Conservation (phyloP, 495 filamentous ascomycete species). For the Pseudoneurospora amorphoporcata region DNA sequence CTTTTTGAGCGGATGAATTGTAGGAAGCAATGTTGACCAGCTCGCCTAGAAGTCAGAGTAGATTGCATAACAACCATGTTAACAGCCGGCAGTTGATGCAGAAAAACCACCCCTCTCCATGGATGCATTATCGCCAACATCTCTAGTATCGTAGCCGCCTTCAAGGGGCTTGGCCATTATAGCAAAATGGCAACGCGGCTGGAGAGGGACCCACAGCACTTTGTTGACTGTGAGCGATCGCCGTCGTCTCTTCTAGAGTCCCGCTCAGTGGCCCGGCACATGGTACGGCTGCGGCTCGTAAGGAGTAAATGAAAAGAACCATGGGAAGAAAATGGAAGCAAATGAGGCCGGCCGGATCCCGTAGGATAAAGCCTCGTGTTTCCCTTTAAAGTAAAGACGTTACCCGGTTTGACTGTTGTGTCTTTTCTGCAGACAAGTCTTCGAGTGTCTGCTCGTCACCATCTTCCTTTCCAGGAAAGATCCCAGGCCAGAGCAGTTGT, state of each 20-base stretch:
- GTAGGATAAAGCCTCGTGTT: not conserved
- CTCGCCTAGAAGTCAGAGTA: not conserved
- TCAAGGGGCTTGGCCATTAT: not conserved
- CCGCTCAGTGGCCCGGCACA: not conserved
- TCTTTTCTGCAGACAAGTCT: not conserved
- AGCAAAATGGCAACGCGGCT: not conserved
- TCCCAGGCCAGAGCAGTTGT: not conserved
- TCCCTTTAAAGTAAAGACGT: not conserved
- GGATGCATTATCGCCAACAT: not conserved
- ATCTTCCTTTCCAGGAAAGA: not conserved
- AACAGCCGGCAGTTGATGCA: conserved; percentile 1
- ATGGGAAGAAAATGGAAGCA: not conserved
- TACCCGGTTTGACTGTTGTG: not conserved
- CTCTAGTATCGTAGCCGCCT: not conserved
- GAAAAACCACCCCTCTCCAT: not conserved
- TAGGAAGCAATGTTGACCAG: not conserved
- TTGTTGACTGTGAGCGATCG: not conserved
- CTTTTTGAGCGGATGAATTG: not conserved
- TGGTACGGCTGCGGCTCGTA: not conserved
- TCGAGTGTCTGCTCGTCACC: not conserved
- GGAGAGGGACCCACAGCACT: not conserved
- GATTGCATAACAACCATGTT: not conserved
- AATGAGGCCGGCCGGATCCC: not conserved
- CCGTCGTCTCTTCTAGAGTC: not conserved
- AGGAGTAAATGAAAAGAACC: not conserved